phyloP scores from a whole-genome alignment of 2,329 filamentous ascomycete genomes.

The Colletotrichum sidae region DNA sequence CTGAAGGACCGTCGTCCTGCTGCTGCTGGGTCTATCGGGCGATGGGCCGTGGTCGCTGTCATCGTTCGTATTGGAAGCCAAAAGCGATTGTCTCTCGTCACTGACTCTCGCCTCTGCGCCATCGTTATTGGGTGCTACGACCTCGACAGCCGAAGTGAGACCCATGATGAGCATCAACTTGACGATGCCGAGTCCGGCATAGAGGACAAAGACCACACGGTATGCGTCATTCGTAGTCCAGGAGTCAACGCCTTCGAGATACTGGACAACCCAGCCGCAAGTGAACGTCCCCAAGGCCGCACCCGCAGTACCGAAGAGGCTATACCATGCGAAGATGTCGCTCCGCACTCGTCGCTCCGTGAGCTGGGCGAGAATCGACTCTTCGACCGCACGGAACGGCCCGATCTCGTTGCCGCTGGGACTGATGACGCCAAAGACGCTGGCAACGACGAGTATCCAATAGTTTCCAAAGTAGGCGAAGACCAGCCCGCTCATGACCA shows the following conservation, averaged over 20 bases:
- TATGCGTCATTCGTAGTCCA: constrained; percentile 63
- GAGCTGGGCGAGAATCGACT: constrained; percentile 69
- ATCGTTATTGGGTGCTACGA: constrained; percentile 39
- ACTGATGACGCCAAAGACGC: constrained; percentile 72
- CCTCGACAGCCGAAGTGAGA: constrained; percentile 61
- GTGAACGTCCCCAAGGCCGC: constrained; percentile 69
- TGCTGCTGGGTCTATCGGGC: too few relatives aligned
- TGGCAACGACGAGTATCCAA: constrained; percentile 68
- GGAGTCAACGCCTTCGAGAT: constrained; percentile 53
- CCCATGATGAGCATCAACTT: constrained; percentile 65
- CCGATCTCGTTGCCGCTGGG: constrained; percentile 72
- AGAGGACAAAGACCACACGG: constrained; percentile 66
- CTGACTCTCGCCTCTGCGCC: neutral
- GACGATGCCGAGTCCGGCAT: constrained; percentile 66
- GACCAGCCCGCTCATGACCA: constrained; percentile 65
- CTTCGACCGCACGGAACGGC: constrained; percentile 71
- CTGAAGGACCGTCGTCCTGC: constrained; percentile 5
- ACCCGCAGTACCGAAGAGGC: constrained; percentile 67
- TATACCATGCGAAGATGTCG: constrained; percentile 74
- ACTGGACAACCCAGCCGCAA: constrained; percentile 69
- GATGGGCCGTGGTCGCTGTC: constrained; percentile 13
- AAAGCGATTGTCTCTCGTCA: constrained; percentile 3
- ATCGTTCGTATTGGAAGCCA: neutral
- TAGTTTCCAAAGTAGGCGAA: constrained; percentile 66
- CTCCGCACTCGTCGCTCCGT: constrained; percentile 57